These are phyloP conservation scores for Pachysandra terminalis DNA, from an alignment of 164 flowering plant genomes.

Conservation along the genomic window DNA sequence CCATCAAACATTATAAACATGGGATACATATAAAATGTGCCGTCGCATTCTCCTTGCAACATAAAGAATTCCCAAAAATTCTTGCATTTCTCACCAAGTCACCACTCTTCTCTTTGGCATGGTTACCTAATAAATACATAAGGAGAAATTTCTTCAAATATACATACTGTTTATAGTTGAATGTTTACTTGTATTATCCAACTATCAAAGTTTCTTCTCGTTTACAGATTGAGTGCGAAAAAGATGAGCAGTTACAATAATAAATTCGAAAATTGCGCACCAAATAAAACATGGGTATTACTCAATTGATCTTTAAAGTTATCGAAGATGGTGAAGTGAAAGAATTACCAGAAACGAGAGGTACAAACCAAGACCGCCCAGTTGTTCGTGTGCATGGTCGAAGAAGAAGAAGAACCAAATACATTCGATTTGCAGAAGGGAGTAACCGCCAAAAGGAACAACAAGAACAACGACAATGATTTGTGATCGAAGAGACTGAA, in stretches of 20 bases:
- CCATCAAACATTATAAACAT: too few species aligned
- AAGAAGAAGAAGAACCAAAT: constrained; percentile 18
- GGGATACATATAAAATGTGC: too few species aligned
- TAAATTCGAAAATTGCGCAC: neutral
- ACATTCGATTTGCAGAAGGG: constrained; percentile 18
- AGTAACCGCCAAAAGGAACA: constrained; percentile 17
- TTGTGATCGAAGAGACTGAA: neutral
- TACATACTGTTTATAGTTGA: too few species aligned
- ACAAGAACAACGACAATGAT: neutral
- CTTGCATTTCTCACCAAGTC: neutral
- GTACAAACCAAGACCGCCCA: constrained; percentile 99
- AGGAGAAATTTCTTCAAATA: too few species aligned
- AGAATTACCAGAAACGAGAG: constrained; percentile 82
- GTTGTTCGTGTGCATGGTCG: constrained; percentile 85
- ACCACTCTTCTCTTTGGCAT: neutral
- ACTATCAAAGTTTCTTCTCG: too few species aligned
- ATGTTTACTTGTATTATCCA: too few species aligned
- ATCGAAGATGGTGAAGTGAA: neutral
- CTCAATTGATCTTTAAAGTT: neutral
- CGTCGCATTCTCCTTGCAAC: too few species aligned
- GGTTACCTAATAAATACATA: neutral
- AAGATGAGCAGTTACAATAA: neutral
- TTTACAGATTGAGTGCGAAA: too few species aligned
- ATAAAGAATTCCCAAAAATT: neutral
- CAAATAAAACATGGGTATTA: neutral